These are phyloP conservation scores for Trifolium pratense DNA, from an alignment of 306 rosid genomes.

Conservation along the genomic window DNA sequence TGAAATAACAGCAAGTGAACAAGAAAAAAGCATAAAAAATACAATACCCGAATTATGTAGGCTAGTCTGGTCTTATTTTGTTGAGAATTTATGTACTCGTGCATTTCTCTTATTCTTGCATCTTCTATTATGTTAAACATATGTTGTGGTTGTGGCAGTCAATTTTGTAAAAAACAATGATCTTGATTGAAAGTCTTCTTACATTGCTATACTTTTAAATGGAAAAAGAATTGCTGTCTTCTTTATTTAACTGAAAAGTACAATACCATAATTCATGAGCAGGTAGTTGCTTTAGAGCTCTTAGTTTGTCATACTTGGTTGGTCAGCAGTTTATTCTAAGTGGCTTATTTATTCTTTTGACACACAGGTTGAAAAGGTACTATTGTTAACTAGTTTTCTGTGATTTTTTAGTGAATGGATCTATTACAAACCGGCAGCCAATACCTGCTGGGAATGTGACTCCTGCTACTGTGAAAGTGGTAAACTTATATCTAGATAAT, in stretches of 20 bases:
- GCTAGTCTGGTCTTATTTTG: neutral
- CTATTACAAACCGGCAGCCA: slow-evolving; percentile 72
- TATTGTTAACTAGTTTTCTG: slow-evolving; percentile 23
- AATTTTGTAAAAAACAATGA: neutral
- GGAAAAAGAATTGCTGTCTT: neutral
- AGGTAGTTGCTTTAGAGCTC: neutral
- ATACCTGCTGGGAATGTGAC: slow-evolving; percentile 65
- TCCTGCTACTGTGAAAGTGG: slow-evolving; percentile 94
- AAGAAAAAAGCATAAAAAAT: neutral
- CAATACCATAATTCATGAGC: neutral
- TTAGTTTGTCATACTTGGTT: slow-evolving; percentile 29
- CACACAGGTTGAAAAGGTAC: slow-evolving; percentile 38
- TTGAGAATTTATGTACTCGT: neutral
- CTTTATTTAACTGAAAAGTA: neutral
- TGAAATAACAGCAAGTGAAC: neutral
- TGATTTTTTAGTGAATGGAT: slow-evolving; percentile 75
- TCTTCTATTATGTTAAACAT: neutral
- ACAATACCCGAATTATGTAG: neutral
- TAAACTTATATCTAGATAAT: slow-evolving; percentile 40
- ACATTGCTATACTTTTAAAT: neutral
- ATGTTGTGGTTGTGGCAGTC: neutral
- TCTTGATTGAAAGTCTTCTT: neutral
- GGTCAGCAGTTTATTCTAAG: slow-evolving; percentile 18
- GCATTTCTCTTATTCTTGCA: neutral
- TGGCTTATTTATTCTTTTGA: slow-evolving; percentile 39